Evolutionary conservation across 129 eudicot genomes (phyloP).

Genomic region (Cynara cardunculus): DNA sequence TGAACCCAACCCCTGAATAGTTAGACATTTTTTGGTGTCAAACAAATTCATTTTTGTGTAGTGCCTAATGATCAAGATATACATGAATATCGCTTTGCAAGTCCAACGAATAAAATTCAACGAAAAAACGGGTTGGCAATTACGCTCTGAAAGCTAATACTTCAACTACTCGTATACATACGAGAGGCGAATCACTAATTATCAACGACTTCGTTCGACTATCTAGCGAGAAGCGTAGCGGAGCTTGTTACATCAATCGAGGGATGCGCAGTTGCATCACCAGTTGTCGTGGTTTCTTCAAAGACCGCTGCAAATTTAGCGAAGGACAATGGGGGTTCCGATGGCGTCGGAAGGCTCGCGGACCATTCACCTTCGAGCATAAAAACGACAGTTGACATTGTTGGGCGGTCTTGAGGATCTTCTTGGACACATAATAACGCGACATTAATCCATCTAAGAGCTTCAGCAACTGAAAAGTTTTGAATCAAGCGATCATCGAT

Average conservation of each 20-base stretch:
- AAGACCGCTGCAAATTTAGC: conserved; percentile 1
- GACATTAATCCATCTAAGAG: conserved; percentile 27
- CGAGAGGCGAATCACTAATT: background rate
- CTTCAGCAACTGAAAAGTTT: background rate
- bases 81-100: too few species aligned
- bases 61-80: too few species aligned
- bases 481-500: conserved; percentile 13
- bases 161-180: background rate
- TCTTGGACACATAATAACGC: conserved; percentile 44
- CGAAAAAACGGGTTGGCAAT: too few species aligned
- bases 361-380: conserved; percentile 37
- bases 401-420: conserved; percentile 35
- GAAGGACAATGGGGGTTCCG: conserved; percentile 25
- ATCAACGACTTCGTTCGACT: background rate
- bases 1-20: too few species aligned
- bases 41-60: too few species aligned
- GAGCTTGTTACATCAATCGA: background rate
- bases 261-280: background rate
- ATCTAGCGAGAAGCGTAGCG: background rate
- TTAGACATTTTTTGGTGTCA: too few species aligned
- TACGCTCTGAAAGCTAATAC: too few species aligned
- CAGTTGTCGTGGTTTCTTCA: conserved; percentile 1
- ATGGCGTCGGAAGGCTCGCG: conserved; percentile 17
- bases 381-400: conserved; percentile 26
- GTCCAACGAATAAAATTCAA: too few species aligned